Base-by-base conservation (phyloP, 164 flowering plant genomes). In the Brasenia schreberi region DNA sequence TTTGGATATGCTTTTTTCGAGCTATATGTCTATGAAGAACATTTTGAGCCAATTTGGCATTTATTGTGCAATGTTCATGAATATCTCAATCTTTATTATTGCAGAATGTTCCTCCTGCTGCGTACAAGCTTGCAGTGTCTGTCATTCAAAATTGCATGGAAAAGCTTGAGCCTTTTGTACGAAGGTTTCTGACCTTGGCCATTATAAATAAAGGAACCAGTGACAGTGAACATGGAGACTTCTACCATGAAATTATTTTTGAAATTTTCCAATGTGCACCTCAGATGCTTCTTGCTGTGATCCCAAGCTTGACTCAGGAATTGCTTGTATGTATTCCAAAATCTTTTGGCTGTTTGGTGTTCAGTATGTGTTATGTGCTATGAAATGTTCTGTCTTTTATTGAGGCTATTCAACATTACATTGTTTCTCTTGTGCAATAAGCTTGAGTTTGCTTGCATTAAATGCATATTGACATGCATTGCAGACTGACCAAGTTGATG, bases 401-500 rank as follows among this genome's bases (percentile, higher is more conserved):
- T 44, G 52, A 44, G 10, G 52, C 52, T 44, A 44, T 44, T 44
- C 10, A 5, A 44, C 7, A 5, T 6, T 1, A 44, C 5, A 5
- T 44, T 6, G 52, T 44, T 44, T 44, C 5, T 6, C 10, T 44
- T 44, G 10, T 6, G 52, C 52, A 0, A 5, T 44, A 11, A 44
- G 52, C 7, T 44, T 44, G 52, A 44, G 52, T 6, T 44, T 0
- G 10, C 10, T 6, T 44, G 10, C 10, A 5, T 44, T 44, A 11
- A 44, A 44, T 6, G 52, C 52, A 1, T 11, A 44, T n/a, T 44
- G 52, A 5, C 7, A 60, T 60, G 23, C 17, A 7, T 62, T 76
- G 75, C 74, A 94, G 99, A 78, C 88, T 67, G 97, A 94, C 80
- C 96, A 92, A 76, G 97, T 91, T 72, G 99, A 94, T 86, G 87